A percentile compares a stretch with the other conserved stretches of the same genome.
These are phyloP conservation scores for Rostrohypoxylon terebratum DNA, from an alignment of 495 filamentous ascomycete genomes.

Conservation along the genomic window DNA sequence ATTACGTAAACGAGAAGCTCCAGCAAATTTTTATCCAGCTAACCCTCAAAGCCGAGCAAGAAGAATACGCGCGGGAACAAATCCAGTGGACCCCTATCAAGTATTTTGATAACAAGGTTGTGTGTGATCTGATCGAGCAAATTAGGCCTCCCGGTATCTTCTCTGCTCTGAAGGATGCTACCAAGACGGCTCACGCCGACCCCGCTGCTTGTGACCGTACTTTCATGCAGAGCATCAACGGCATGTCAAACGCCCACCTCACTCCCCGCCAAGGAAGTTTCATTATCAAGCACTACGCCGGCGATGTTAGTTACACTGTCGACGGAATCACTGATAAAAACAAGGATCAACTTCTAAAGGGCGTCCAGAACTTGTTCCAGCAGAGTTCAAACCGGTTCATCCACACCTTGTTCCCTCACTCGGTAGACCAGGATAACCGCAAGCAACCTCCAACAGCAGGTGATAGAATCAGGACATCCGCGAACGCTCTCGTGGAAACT, in stretches of 20 bases:
- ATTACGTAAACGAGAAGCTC: constrained; percentile 99
- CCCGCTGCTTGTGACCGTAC: constrained; percentile 93
- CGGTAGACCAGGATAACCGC: constrained; percentile 96
- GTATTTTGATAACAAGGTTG: constrained; percentile 99
- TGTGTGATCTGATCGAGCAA: constrained; percentile 97
- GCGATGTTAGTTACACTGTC: constrained; percentile 95
- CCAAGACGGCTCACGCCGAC: constrained; percentile 95
- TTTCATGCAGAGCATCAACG: constrained; percentile 91
- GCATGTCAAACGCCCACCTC: constrained; percentile 90
- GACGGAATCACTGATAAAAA: constrained; percentile 99
- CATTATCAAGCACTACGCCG: constrained; percentile 98
- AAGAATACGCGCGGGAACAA: constrained; percentile 95
- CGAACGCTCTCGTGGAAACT: constrained; percentile 94
- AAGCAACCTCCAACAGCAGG: constrained; percentile 93
- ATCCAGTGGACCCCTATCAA: constrained; percentile 99
- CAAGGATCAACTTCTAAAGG: constrained; percentile 97
- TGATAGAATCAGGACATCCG: constrained; percentile 96
- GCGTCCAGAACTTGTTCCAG: constrained; percentile 87
- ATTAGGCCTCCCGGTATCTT: constrained; percentile 93
- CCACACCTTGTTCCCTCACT: constrained; percentile 87
- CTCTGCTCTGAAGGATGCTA: constrained; percentile 96
- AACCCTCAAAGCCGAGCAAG: constrained; percentile 95
- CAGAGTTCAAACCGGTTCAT: constrained; percentile 86
- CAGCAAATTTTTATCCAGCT: constrained; percentile 99
- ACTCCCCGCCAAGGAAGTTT: constrained; percentile 94